Percentiles rank a stretch among this genome's conserved stretches.
Conservation (phyloP, 2,329 filamentous ascomycete species). For the Aspergillus sp. region DNA sequence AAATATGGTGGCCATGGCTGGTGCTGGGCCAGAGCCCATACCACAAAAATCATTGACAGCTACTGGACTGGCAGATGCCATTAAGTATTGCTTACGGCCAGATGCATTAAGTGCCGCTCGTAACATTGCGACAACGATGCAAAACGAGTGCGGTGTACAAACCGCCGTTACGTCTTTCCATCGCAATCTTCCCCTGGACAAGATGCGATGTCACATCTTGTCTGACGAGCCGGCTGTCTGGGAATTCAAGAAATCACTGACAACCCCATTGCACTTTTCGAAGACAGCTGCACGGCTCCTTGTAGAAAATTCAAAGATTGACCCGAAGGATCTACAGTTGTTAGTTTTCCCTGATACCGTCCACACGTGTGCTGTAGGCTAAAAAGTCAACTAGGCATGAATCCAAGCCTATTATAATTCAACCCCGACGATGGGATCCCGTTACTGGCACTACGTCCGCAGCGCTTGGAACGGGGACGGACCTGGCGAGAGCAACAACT, state of each 20-base stretch:
- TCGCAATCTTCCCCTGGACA: conserved; percentile 20
- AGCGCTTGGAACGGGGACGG: conserved; percentile 16
- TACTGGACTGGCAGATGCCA: conserved; percentile 39
- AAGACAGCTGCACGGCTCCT: conserved; percentile 18
- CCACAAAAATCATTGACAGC: conserved; percentile 39
- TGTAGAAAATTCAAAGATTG: conserved; percentile 14
- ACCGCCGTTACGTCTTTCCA: conserved; percentile 41
- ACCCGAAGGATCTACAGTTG: conserved; percentile 15
- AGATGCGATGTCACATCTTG: conserved; percentile 19
- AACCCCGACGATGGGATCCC: conserved; percentile 29
- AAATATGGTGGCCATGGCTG: conserved; percentile 42
- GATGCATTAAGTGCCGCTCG: conserved; percentile 30
- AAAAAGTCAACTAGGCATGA: conserved; percentile 12
- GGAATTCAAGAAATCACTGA: conserved; percentile 11
- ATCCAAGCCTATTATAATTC: conserved; percentile 23
- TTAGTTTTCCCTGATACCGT: conserved; percentile 6
- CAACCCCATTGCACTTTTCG: conserved; percentile 11
- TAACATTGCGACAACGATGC: conserved; percentile 33
- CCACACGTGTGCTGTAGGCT: neutral
- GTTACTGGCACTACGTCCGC: conserved; percentile 22
- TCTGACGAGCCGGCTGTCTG: conserved; percentile 23
- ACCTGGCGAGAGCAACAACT: conserved; percentile 17
- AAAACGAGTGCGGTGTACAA: conserved; percentile 34
- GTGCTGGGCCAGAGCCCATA: conserved; percentile 44
- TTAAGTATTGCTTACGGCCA: conserved; percentile 36